Percentiles rank a stretch among this genome's conserved stretches.
Evolutionary conservation across 2,329 filamentous ascomycete species (phyloP).

Genomic region (Exophiala aquamarina): DNA sequence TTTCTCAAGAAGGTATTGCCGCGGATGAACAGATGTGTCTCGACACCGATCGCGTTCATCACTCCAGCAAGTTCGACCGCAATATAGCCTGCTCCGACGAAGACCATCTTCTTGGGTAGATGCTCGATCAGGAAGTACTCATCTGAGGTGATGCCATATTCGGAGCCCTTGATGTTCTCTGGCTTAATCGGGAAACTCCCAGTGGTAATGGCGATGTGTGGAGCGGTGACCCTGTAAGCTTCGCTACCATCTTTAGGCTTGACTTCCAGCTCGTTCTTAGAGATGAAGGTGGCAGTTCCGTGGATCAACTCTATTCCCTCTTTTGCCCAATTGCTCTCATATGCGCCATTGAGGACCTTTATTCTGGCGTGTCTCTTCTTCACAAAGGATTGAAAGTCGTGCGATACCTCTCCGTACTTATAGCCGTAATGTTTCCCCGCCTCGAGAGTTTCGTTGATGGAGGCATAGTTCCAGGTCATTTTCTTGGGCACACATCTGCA

Average conservation of each 20-base stretch:
- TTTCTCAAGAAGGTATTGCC: conserved; percentile 49
- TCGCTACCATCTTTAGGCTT: conserved; percentile 41
- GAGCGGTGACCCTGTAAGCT: conserved; percentile 41
- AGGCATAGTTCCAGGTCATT: conserved; percentile 54
- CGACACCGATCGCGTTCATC: conserved; percentile 49
- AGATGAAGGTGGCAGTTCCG: conserved; percentile 48
- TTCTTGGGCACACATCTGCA: conserved; percentile 53
- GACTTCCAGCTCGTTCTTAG: conserved; percentile 46
- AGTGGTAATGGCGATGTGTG: conserved; percentile 50
- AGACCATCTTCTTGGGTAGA: conserved; percentile 50
- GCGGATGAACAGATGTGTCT: conserved; percentile 53
- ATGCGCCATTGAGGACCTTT: conserved; percentile 46
- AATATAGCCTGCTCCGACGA: conserved; percentile 54
- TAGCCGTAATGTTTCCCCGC: conserved; percentile 50
- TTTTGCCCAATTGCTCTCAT: conserved; percentile 51
- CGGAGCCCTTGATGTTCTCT: conserved; percentile 42
- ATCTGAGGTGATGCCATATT: conserved; percentile 53
- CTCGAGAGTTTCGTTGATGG: conserved; percentile 48
- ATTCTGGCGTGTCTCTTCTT: conserved; percentile 47
- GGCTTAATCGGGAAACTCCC: conserved; percentile 49
- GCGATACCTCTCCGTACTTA: conserved; percentile 42
- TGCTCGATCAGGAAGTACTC: conserved; percentile 53
- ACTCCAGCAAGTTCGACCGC: conserved; percentile 53
- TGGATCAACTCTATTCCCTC: conserved; percentile 53
- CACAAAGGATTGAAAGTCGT: conserved; percentile 50